phyloP scores from a whole-genome alignment of 2,329 filamentous ascomycete species.

The Nannizziopsis barbatae region DNA sequence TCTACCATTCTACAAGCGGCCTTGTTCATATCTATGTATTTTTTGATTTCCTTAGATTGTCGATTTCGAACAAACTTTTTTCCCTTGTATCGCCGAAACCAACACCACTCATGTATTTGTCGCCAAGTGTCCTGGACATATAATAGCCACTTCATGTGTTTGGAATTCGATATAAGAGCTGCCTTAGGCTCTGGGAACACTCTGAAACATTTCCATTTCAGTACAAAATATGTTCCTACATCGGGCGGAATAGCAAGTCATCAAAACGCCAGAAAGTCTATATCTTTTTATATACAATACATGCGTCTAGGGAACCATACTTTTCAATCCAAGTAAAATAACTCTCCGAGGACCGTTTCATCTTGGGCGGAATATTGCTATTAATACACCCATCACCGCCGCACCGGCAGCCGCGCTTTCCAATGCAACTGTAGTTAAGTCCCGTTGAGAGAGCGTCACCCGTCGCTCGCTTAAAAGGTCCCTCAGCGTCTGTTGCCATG shows the following conservation, averaged over 20 bases:
- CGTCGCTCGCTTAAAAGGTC: slow-evolving; percentile 57
- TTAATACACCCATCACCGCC: slow-evolving; percentile 42
- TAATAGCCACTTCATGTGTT: no score
- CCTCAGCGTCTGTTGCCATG: slow-evolving; percentile 41
- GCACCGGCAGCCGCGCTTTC: slow-evolving; percentile 59
- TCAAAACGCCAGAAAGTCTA: no score
- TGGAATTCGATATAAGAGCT: no score
- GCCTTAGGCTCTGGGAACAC: no score
- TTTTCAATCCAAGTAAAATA: background rate
- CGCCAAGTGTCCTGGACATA: no score
- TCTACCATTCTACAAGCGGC: slow-evolving; percentile 2
- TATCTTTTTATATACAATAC: background rate
- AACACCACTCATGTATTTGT: no score
- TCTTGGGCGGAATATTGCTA: slow-evolving; percentile 42
- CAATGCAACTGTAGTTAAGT: slow-evolving; percentile 57
- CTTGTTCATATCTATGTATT: slow-evolving; percentile 12
- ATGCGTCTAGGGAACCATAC: background rate
- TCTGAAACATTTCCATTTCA: no score
- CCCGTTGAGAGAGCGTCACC: slow-evolving; percentile 55
- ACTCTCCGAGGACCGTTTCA: slow-evolving; percentile 17
- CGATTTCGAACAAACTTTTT: no score
- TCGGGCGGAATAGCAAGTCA: no score
- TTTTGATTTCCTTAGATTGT: slow-evolving; percentile 1
- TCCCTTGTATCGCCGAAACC: no score
- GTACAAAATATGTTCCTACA: no score